phyloP scores from a whole-genome alignment of 495 filamentous ascomycete species.

The Xylaria grammica region DNA sequence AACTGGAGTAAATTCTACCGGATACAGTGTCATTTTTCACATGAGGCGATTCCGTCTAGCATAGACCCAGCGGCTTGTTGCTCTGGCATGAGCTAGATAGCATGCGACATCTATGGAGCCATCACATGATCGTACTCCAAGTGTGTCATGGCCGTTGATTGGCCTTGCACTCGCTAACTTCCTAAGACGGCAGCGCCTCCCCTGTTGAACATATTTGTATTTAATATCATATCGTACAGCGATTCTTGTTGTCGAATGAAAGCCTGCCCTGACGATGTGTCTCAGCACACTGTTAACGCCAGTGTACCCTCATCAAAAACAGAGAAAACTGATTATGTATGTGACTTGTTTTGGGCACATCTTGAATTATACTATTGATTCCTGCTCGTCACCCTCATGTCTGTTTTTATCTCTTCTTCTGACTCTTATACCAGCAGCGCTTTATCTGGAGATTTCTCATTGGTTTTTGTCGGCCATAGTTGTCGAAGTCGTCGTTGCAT shows the following conservation, averaged over 20 bases:
- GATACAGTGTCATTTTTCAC: neutral
- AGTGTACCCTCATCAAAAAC: neutral
- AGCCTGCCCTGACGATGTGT: neutral
- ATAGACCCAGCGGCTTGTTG: slow-evolving; percentile 9
- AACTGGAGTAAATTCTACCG: slow-evolving; percentile 30
- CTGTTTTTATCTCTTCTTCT: neutral
- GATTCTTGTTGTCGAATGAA: slow-evolving; percentile 4
- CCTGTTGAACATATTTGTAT: slow-evolving; percentile 4
- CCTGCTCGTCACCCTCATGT: neutral
- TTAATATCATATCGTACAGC: slow-evolving; percentile 8
- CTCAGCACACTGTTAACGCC: neutral
- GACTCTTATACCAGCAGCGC: neutral
- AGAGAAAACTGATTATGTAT: neutral
- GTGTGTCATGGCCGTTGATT: neutral
- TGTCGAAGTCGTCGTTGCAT: slow-evolving; percentile 10
- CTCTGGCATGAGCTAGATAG: neutral
- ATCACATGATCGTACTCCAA: neutral
- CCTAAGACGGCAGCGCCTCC: neutral
- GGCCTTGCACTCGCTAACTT: neutral
- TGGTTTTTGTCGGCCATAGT: slow-evolving; percentile 1
- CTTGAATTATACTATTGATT: neutral
- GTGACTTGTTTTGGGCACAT: neutral
- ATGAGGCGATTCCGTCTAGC: neutral
- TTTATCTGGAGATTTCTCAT: slow-evolving; percentile 11
- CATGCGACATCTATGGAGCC: neutral